phyloP scores from a whole-genome alignment of 495 filamentous ascomycete species.

The Tuber indicum region DNA sequence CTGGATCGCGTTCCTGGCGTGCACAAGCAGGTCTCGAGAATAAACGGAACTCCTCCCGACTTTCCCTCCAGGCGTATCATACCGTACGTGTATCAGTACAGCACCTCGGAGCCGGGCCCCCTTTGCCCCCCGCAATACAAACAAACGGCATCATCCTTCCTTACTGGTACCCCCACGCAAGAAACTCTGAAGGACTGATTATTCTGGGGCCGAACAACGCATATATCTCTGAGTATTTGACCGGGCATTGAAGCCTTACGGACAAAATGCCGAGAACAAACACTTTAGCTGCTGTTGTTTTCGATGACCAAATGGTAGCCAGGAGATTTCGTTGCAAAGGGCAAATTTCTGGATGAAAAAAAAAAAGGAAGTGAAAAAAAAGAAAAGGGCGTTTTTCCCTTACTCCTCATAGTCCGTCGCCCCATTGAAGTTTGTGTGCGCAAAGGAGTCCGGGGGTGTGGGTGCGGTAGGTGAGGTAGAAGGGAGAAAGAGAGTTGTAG shows the following conservation, averaged over 20 bases:
- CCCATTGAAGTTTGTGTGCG: neutral
- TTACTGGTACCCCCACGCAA: constrained; percentile 31
- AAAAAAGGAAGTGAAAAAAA: constrained; percentile 14
- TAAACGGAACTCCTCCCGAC: constrained; percentile 37
- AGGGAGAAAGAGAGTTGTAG: neutral
- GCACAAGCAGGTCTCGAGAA: constrained; percentile 30
- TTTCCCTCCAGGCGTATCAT: constrained; percentile 29
- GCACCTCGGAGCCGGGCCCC: neutral
- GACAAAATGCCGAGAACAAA: constrained; percentile 32
- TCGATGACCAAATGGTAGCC: neutral
- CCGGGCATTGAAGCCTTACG: constrained; percentile 23
- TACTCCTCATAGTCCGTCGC: neutral
- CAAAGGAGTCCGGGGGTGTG: neutral
- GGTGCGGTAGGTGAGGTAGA: neutral
- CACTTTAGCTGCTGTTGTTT: neutral
- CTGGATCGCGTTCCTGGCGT: constrained; percentile 33
- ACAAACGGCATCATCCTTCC: constrained; percentile 20
- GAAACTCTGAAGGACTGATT: constrained; percentile 19
- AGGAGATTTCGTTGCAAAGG: neutral
- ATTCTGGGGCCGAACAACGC: constrained; percentile 21
- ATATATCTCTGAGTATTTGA: constrained; percentile 11
- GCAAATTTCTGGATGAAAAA: constrained; percentile 3
- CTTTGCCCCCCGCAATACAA: constrained; percentile 23
- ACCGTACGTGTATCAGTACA: constrained; percentile 23
- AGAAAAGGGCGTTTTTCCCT: neutral